Conservation (phyloP, 257 asterid genomes). For the Plectranthus barbatus region DNA sequence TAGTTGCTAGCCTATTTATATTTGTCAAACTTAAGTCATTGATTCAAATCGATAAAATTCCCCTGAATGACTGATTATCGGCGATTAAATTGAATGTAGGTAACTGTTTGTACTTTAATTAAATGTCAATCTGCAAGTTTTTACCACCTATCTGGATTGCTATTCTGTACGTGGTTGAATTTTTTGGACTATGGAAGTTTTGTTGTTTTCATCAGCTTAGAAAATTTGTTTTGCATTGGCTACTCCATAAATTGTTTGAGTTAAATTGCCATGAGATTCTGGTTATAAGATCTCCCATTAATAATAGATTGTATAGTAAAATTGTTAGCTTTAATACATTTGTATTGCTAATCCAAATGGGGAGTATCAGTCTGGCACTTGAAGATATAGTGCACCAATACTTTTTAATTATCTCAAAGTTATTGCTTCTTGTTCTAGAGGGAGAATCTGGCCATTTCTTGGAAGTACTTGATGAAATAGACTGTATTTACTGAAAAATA, state of each 20-base stretch:
- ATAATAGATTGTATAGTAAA: background rate
- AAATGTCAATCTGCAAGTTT: background rate
- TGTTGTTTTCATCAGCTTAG: background rate
- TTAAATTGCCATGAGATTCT: background rate
- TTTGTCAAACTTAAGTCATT: background rate
- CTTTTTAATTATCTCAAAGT: background rate
- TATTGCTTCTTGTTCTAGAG: background rate
- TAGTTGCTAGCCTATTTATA: conserved; percentile 1
- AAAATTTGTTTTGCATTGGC: conserved; percentile 1
- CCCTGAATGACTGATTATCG: background rate
- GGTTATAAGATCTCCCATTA: background rate
- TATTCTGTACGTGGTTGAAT: background rate
- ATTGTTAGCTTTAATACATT: background rate
- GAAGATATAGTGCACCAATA: background rate
- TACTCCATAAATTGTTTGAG: background rate
- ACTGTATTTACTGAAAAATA: background rate
- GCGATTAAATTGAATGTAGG: background rate
- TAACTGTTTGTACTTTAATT: background rate
- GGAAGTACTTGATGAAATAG: background rate
- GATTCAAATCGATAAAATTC: background rate
- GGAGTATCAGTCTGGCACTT: background rate
- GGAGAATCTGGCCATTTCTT: background rate
- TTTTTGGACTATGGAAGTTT: background rate
- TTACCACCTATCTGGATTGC: background rate
- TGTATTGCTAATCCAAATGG: background rate